Percentiles rank a stretch among this genome's conserved stretches.
Conservation (phyloP, 2,329 filamentous ascomycete species). For the Diaporthe ampelina region DNA sequence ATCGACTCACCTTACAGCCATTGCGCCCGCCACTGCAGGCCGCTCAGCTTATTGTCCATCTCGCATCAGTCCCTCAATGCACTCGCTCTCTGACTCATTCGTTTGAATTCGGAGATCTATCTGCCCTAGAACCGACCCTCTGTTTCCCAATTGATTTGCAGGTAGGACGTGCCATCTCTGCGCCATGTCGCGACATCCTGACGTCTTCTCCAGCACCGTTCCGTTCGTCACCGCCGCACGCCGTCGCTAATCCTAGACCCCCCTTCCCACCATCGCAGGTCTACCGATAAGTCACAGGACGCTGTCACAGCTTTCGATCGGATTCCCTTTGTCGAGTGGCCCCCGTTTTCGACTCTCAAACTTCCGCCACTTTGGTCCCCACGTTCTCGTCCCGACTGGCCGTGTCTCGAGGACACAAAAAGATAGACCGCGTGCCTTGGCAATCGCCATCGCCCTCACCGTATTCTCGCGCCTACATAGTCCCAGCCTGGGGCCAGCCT, state of each 20-base stretch:
- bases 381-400: constrained; percentile 6
- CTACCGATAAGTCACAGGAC: constrained; percentile 32
- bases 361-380: constrained; percentile 9
- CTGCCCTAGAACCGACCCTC: background rate
- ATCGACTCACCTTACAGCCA: constrained; percentile 24
- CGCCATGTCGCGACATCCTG: constrained; percentile 34
- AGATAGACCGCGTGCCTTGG: constrained; percentile 25
- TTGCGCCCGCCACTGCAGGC: background rate
- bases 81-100: constrained; percentile 48
- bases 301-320: constrained; percentile 30
- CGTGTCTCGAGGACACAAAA: constrained; percentile 15
- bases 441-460: background rate
- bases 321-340: constrained; percentile 26
- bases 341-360: constrained; percentile 31
- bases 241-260: constrained; percentile 19
- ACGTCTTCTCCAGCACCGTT: constrained; percentile 28
- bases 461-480: constrained; percentile 1
- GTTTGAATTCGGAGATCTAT: constrained; percentile 47
- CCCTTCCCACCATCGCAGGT: background rate
- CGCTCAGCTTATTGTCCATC: constrained; percentile 1
- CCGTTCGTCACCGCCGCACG: constrained; percentile 2
- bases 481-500: background rate
- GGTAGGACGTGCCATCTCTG: constrained; percentile 30
- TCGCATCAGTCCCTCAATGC: constrained; percentile 33
- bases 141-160: constrained; percentile 25